Evolutionary conservation across 1,139 yeast genomes (phyloP), one percentile per base, ranked within the genome.

Genomic region (Trichomonascaceae sp.): DNA sequence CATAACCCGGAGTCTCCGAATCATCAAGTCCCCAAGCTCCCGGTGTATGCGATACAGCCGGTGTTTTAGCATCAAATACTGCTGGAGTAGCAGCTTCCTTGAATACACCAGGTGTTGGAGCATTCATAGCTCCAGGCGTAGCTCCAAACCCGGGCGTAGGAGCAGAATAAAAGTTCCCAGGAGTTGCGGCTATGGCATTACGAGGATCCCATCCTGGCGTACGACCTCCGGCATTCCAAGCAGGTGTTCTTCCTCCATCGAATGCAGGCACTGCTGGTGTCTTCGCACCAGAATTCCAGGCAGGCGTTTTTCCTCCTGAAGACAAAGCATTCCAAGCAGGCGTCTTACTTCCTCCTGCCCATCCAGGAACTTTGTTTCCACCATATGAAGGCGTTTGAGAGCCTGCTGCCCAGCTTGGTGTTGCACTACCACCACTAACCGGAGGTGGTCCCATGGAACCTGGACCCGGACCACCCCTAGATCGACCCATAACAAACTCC

Each of bases 401-500:
- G 32, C 74, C 69, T 43, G 61, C 56, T 10, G 64, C 66, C 73
- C 74, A 74, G 5, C 81, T 75, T 2, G 83, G 81, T 3, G 82
- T 78, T 58, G 74, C 76, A 17, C 59, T 60, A 17, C 53, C 49
- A 20, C 61, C 61, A 8, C 59, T 39, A 8, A 48, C 61, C 39
- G 60, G 61, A n/a, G 66, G 64, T 32, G 63, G 59, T 8, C 56
- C 55, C 53, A 50, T 53, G n/a, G 44, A 43, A 19, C 38, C 50
- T 8, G 48, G 18, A 19, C 38, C 50, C 6, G 48, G 18, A n/a
- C 58, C 55, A 9, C 52, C 58, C 27, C 52, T 46, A 43, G 55
- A 52, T 15, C 41, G 9, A 18, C 57, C 55, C 12, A 43, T 50
- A 58, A 84, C 81, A 63, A 88, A 86, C 62, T 93, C 88, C 63